Percentiles rank a stretch among this genome's conserved stretches.
phyloP scores from a whole-genome alignment of 495 filamentous ascomycete species.

The Lasiosphaeria miniovina region DNA sequence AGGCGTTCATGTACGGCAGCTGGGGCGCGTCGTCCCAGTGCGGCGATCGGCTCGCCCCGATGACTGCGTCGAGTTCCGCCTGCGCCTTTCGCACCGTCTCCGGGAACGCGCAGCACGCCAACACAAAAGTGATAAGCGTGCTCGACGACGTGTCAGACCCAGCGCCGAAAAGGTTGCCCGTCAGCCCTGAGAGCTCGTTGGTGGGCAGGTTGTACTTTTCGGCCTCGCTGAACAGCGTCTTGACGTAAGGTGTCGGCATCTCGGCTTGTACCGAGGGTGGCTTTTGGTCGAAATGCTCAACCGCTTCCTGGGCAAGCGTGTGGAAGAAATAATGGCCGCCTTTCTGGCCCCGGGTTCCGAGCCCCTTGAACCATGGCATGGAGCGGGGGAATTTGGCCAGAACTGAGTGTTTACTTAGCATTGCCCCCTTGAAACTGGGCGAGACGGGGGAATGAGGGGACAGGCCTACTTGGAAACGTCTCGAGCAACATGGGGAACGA shows the following conservation, averaged over 20 bases:
- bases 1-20: constrained; percentile 58
- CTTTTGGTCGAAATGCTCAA: constrained; percentile 39
- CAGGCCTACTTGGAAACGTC: constrained; percentile 49
- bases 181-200: constrained; percentile 56
- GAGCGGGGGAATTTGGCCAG: constrained; percentile 53
- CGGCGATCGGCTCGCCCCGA: constrained; percentile 53
- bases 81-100: constrained; percentile 39
- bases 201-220: constrained; percentile 49
- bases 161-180: constrained; percentile 62
- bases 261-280: constrained; percentile 38
- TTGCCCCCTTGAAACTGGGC: constrained; percentile 12
- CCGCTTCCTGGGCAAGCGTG: constrained; percentile 54
- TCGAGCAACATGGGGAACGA: constrained; percentile 60
- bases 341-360: constrained; percentile 44
- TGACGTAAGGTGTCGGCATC: constrained; percentile 50
- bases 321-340: constrained; percentile 53
- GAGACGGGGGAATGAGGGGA: too few species aligned
- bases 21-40: constrained; percentile 55
- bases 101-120: constrained; percentile 58
- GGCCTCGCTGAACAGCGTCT: constrained; percentile 50
- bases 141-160: constrained; percentile 65
- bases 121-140: constrained; percentile 59
- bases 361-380: constrained; percentile 59
- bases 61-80: constrained; percentile 56
- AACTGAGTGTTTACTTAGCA: constrained; percentile 36